Evolutionary conservation across 176 grass and related monocot species (phyloP).

Genomic region (Saccharum officinarum): DNA sequence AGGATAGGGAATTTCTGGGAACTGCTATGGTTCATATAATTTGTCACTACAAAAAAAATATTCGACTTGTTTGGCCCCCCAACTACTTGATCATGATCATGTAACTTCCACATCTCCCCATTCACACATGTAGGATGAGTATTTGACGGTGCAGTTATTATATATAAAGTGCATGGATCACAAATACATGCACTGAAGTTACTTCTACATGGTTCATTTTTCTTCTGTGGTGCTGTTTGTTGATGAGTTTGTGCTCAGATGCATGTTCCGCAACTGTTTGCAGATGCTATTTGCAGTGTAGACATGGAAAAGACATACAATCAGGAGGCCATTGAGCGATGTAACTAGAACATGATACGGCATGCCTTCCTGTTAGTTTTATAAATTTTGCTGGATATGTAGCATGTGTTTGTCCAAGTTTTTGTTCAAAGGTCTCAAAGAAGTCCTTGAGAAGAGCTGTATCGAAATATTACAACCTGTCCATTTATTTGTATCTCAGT

Average conservation of each 20-base stretch:
- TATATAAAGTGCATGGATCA: not conserved
- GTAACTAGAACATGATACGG: not conserved
- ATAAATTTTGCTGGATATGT: not conserved
- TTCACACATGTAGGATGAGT: not conserved
- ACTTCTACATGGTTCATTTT: not conserved
- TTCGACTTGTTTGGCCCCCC: not conserved
- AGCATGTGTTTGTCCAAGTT: not conserved
- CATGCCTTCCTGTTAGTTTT: not conserved
- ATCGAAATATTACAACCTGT: not conserved
- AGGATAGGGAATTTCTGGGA: not conserved
- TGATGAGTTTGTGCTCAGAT: not conserved
- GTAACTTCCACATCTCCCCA: not conserved
- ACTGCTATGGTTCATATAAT: not conserved
- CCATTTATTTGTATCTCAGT: constrained; percentile 25
- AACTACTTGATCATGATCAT: not conserved
- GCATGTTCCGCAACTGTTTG: not conserved
- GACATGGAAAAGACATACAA: not conserved
- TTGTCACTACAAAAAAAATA: not conserved
- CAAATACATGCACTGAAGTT: not conserved
- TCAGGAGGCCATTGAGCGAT: not conserved
- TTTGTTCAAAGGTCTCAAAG: not conserved
- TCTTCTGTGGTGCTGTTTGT: constrained; percentile 1
- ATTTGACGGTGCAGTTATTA: not conserved
- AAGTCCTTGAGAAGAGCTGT: not conserved
- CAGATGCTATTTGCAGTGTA: not conserved